A percentile compares a stretch with the other conserved stretches of the same genome.
Evolutionary conservation across 805 yeast species (phyloP).

Genomic region (Suhomyces prunicola): DNA sequence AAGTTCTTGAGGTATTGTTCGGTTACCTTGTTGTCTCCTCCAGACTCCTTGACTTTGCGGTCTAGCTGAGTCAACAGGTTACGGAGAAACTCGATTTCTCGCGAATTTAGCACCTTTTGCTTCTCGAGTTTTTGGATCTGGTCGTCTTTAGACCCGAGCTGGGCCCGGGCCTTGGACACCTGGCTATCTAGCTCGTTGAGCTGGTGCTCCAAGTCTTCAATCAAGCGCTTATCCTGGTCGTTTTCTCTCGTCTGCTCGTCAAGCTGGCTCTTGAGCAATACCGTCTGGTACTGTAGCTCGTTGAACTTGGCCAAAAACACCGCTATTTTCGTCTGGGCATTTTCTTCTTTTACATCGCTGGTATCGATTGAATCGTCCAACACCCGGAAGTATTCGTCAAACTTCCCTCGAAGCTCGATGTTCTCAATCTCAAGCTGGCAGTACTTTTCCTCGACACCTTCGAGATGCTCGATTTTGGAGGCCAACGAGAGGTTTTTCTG

Average conservation of each 20-base stretch:
- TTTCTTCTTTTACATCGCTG: constrained; percentile 18
- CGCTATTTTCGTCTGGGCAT: constrained; percentile 16
- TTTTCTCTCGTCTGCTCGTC: constrained; percentile 19
- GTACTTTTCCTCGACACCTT: constrained; percentile 41
- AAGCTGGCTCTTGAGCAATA: constrained; percentile 37
- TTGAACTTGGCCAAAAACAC: constrained; percentile 36
- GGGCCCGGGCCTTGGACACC: constrained; percentile 11
- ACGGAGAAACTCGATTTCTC: constrained; percentile 58
- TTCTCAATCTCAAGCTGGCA: constrained; percentile 51
- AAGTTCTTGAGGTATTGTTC: constrained; percentile 39
- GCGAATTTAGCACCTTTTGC: constrained; percentile 49
- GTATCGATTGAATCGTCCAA: constrained; percentile 18
- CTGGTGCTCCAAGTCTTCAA: constrained; percentile 3
- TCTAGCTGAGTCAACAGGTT: constrained; percentile 53
- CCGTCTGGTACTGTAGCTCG: constrained; percentile 25
- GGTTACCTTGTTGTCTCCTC: constrained; percentile 24
- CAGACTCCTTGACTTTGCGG: constrained; percentile 17
- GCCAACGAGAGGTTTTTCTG: constrained; percentile 50
- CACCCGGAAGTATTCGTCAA: constrained; percentile 45
- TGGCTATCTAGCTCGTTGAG: constrained; percentile 12
- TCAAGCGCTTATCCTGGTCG: constrained; percentile 11
- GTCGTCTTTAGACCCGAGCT: constrained; percentile 12
- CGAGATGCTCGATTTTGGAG: constrained; percentile 36
- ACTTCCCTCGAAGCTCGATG: constrained; percentile 44
- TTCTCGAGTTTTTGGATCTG: constrained; percentile 42